Evolutionary conservation across 352 stramenopile species (phyloP).

Genomic region (Phytopythium oedochilum): DNA sequence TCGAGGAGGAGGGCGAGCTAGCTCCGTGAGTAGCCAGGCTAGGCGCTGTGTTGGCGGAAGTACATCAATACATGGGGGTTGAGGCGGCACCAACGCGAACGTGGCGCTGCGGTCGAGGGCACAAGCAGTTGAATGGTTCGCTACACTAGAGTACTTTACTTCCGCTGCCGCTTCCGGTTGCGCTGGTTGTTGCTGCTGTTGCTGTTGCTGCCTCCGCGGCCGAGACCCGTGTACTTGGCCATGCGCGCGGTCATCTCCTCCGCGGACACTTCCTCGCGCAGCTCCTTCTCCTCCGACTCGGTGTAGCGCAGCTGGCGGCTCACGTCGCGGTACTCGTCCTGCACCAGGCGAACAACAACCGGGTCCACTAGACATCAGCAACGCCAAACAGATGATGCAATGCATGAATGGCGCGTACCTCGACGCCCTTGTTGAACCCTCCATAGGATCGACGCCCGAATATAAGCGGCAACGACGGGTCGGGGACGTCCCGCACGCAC

Average conservation of each 20-base stretch:
- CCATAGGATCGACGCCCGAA: constrained; percentile 77
- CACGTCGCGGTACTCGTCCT: constrained; percentile 72
- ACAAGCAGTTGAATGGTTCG: constrained; percentile 1
- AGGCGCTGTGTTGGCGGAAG: too few relatives aligned
- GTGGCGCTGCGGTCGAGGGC: too few relatives aligned
- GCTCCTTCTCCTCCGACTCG: constrained; percentile 61
- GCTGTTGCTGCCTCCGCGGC: constrained; percentile 27
- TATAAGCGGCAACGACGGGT: constrained; percentile 70
- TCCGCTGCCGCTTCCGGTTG: constrained; percentile 58
- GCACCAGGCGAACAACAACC: not conserved
- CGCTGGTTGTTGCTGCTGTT: constrained; percentile 17
- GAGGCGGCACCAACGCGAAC: not conserved
- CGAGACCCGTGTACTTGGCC: constrained; percentile 79
- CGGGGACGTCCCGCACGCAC: constrained; percentile 52
- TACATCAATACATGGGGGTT: too few relatives aligned
- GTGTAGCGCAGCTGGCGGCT: constrained; percentile 51
- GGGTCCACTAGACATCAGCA: not conserved
- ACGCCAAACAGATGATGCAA: not conserved
- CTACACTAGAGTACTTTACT: constrained; percentile 38
- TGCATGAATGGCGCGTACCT: constrained; percentile 18
- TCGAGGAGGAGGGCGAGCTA: not conserved
- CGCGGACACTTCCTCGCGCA: constrained; percentile 76
- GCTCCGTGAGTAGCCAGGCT: not conserved
- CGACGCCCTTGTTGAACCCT: constrained; percentile 77
- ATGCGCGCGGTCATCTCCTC: constrained; percentile 81